Base-by-base conservation (phyloP, 257 asterid species). In the Orobanche coerulescens region DNA sequence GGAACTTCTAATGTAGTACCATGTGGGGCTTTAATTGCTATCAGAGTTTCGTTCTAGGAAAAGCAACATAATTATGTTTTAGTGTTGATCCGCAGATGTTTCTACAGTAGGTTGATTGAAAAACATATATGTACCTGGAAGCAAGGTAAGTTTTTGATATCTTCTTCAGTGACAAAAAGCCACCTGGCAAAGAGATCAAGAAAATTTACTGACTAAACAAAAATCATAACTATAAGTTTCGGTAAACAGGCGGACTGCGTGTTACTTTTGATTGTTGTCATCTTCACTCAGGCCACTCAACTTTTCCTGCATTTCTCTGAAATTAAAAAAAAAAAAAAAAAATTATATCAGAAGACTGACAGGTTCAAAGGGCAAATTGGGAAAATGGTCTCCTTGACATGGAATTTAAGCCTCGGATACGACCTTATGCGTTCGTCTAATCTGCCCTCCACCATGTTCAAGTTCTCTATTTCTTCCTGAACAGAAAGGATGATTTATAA, bases 1-100 rank as follows among this genome's bases (percentile, higher is more conserved):
- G 94, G 95, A 65, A 88, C 98, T 82, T 88, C 95, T 78, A 92
- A 78, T 39, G 95, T 88, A 56, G 95, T 88, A 18, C 95, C 98
- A 73, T 84, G 98, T 15, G 97, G 98, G 81, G 97, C 95, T 76
- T 92, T 88, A 75, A 92, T 75, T 54, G 94, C 98, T 67, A 92
- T 88, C 74, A 92, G 73, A 28, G 97, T 92, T 85, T 92, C 94
- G 63, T 88, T 86, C 96, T 88, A 82, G 65, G 13, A 9, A 58
- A 68, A 23, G 23, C 25, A 18, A 47, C 23, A 65, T 39, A 46
- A 11, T 7, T 39, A 28, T 31, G 60, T 48, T 60, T 64, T 30
- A 73, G 58, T 30, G 62, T 39, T 39, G 13, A 50, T 63, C n/a
- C n/a, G n/a, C n/a, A n/a, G n/a, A n/a, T n/a, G n/a, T n/a, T n/a